phyloP scores from a whole-genome alignment of 768 basidiomycete species.

The Trametes coccinea region DNA sequence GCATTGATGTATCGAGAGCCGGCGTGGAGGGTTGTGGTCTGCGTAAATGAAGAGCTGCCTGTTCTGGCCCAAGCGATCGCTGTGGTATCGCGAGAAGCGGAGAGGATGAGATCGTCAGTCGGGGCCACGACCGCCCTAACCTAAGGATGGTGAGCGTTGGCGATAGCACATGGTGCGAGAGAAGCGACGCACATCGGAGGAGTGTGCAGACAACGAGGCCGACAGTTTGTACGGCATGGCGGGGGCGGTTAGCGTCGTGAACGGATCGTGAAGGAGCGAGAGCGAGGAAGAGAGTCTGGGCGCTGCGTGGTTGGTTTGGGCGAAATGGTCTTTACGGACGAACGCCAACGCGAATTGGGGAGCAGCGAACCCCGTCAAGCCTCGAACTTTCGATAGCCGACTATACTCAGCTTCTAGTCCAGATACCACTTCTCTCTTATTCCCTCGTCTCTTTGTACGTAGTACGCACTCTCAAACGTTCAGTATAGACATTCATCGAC shows the following conservation, averaged over 20 bases:
- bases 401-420: conserved; percentile 12
- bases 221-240: conserved; percentile 77
- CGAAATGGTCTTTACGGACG: conserved; percentile 18
- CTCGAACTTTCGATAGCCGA: conserved; percentile 26
- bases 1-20: conserved; percentile 81
- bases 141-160: conserved; percentile 43
- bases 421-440: not conserved
- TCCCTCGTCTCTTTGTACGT: too few relatives aligned
- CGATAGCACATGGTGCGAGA: conserved; percentile 6
- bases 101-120: conserved; percentile 75
- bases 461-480: too few relatives aligned
- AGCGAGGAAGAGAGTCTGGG: conserved; percentile 11
- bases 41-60: conserved; percentile 51
- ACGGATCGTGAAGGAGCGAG: conserved; percentile 23
- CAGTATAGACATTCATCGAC: not conserved
- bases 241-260: conserved; percentile 16
- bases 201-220: conserved; percentile 67
- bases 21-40: conserved; percentile 55
- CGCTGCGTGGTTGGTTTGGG: conserved; percentile 10
- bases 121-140: conserved; percentile 83
- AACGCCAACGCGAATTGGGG: conserved; percentile 15
- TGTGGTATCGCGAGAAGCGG: conserved; percentile 89
- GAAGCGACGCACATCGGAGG: conserved; percentile 63
- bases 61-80: conserved; percentile 81
- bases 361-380: conserved; percentile 20